Conservation (phyloP, 148 eudicot species). For the Rhododendron molle region DNA sequence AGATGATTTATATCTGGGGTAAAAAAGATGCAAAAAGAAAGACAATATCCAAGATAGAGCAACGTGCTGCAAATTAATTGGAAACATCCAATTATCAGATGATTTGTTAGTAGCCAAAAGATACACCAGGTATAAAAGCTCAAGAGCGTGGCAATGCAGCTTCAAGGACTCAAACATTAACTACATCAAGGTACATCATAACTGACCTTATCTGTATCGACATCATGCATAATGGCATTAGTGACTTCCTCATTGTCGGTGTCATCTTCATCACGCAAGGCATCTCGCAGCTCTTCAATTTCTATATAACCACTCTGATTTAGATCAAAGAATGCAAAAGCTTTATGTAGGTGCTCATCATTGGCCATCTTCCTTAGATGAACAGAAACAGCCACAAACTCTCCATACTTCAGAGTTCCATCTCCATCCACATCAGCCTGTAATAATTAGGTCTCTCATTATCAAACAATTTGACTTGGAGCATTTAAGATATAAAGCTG, state of each 20-base stretch:
- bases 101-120: slow-evolving; percentile 1
- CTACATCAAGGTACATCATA: neutral
- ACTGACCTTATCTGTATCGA: slow-evolving; percentile 77
- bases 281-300: slow-evolving; percentile 67
- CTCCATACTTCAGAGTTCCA: slow-evolving; percentile 63
- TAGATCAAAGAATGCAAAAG: slow-evolving; percentile 67
- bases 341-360: slow-evolving; percentile 76
- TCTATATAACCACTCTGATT: slow-evolving; percentile 71
- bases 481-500: neutral
- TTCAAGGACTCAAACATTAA: neutral
- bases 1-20: neutral
- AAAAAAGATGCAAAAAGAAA: neutral
- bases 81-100: neutral
- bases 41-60: neutral
- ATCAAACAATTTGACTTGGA: neutral
- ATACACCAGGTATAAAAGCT: neutral
- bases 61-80: neutral
- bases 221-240: slow-evolving; percentile 77
- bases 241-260: slow-evolving; percentile 54
- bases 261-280: slow-evolving; percentile 60
- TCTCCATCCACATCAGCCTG: slow-evolving; percentile 83
- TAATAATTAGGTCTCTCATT: slow-evolving; percentile 12
- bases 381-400: slow-evolving; percentile 71
- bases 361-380: slow-evolving; percentile 75
- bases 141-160: neutral